Evolutionary conservation across 768 basidiomycete species (phyloP).

Genomic region (Mycena metata): DNA sequence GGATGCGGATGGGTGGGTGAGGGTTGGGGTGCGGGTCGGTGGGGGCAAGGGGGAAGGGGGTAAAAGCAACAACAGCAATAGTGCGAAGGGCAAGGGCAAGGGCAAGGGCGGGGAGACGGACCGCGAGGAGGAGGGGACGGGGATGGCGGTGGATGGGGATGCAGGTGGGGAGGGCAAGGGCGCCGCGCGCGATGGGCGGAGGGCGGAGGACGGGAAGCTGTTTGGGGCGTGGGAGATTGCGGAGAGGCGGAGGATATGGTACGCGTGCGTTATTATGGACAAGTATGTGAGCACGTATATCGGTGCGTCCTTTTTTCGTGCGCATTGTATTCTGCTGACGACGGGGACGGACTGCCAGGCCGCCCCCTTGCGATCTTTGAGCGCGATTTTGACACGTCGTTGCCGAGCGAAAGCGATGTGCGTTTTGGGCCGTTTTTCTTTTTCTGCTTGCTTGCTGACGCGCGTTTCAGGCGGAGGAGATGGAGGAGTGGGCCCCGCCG

Average conservation of each 20-base stretch:
- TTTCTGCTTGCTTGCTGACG: conserved; percentile 6
- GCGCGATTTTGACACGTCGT: conserved; percentile 79
- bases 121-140: neutral
- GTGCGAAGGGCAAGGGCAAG: neutral
- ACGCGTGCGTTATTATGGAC: conserved; percentile 83
- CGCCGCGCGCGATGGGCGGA: neutral
- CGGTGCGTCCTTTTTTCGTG: conserved; percentile 53
- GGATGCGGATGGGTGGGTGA: conserved; percentile 82
- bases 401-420: conserved; percentile 75
- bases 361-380: conserved; percentile 83
- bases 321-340: neutral
- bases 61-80: no score
- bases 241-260: conserved; percentile 83
- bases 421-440: conserved; percentile 30
- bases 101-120: neutral
- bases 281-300: conserved; percentile 86
- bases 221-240: conserved; percentile 75
- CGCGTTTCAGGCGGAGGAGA: conserved; percentile 69
- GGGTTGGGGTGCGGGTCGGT: conserved; percentile 63
- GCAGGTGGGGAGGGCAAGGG: conserved; percentile 25
- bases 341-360: conserved; percentile 49
- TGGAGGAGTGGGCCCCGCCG: conserved; percentile 62
- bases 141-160: neutral
- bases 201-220: conserved; percentile 47
- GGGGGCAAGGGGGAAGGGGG: neutral